Evolutionary conservation across 202 grass and related monocot genomes (phyloP).

Genomic region (Musa balbisiana): DNA sequence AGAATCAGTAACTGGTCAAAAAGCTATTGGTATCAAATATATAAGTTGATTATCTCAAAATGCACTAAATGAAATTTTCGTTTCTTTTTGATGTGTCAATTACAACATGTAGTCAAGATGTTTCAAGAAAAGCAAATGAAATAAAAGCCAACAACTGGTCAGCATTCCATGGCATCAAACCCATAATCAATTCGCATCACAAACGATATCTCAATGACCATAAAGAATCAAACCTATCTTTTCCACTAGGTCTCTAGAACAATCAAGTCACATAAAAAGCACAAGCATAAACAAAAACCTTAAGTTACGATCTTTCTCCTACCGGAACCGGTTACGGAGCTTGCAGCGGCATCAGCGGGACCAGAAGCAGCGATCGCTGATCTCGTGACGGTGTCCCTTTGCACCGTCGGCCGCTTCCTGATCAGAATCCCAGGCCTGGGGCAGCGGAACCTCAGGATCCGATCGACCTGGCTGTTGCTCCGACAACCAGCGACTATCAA

Average conservation of each 20-base stretch:
- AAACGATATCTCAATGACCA: not conserved
- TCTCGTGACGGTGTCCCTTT: constrained; percentile 28
- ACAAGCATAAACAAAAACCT: not conserved
- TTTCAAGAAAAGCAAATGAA: not conserved
- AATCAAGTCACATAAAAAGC: not conserved
- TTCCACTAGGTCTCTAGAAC: not conserved
- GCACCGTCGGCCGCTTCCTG: constrained; percentile 20
- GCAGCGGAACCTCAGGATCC: not conserved
- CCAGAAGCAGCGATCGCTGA: constrained; percentile 30
- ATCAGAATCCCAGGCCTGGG: not conserved
- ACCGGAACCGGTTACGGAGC: constrained; percentile 38
- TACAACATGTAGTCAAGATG: not conserved
- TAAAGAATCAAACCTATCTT: not conserved
- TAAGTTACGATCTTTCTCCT: not conserved
- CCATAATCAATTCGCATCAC: not conserved
- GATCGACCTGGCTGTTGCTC: not conserved
- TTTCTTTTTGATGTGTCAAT: not conserved
- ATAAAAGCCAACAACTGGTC: not conserved
- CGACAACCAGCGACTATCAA: not conserved
- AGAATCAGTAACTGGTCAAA: no score
- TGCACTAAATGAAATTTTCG: not conserved
- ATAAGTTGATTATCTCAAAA: not conserved
- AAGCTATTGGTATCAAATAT: no score
- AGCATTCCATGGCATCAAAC: not conserved
- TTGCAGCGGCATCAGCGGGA: constrained; percentile 25